phyloP scores from a whole-genome alignment of 2,329 filamentous ascomycete species.

The Colletotrichum filicis region DNA sequence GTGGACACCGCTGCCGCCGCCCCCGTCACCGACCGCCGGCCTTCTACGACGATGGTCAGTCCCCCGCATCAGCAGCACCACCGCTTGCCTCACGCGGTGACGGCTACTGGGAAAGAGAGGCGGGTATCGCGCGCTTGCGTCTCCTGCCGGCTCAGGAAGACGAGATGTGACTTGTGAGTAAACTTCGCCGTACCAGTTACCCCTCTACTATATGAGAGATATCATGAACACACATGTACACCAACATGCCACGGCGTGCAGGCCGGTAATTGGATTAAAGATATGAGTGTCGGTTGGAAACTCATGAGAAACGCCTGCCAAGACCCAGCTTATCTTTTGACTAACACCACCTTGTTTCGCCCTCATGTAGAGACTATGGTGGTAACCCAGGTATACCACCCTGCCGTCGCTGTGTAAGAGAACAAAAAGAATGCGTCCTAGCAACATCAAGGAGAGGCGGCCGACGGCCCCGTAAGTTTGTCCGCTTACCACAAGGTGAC shows the following conservation, averaged over 20 bases:
- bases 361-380: constrained; percentile 42
- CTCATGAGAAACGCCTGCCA: not conserved
- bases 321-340: not conserved
- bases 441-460: constrained; percentile 53
- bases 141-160: constrained; percentile 45
- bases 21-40: constrained; percentile 1
- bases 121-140: constrained; percentile 46
- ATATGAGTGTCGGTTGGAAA: not conserved
- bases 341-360: not conserved
- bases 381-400: constrained; percentile 49
- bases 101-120: constrained; percentile 39
- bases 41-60: not conserved
- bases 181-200: not conserved
- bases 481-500: constrained; percentile 3
- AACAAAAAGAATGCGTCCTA: constrained; percentile 50
- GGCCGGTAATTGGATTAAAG: not conserved
- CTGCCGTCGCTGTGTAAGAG: constrained; percentile 51
- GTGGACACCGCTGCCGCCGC: constrained; percentile 5
- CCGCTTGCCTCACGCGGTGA: constrained; percentile 11
- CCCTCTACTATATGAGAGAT: not conserved
- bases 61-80: not conserved
- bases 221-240: no score
- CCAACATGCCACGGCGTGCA: no score
- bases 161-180: constrained; percentile 46
- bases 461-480: constrained; percentile 42